These are phyloP conservation scores for Cercospora brassicicola DNA, from an alignment of 2,329 filamentous ascomycete species.

Conservation along the genomic window DNA sequence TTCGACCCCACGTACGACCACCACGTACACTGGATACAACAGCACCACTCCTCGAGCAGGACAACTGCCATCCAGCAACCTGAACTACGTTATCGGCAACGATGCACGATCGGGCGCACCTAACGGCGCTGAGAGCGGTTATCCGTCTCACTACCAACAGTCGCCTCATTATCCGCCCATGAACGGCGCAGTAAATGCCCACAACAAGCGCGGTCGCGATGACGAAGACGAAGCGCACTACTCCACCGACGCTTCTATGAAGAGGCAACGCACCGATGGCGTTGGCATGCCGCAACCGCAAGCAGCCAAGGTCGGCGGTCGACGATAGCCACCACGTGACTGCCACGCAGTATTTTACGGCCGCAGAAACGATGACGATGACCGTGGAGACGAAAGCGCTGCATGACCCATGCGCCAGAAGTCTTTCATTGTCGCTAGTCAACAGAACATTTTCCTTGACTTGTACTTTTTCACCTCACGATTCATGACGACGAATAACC, in stretches of 20 bases:
- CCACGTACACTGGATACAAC: slow-evolving; percentile 70
- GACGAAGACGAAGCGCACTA: slow-evolving; percentile 64
- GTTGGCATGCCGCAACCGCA: slow-evolving; percentile 34
- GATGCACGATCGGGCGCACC: slow-evolving; percentile 58
- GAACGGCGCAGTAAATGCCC: slow-evolving; percentile 59
- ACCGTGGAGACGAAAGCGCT: slow-evolving; percentile 22
- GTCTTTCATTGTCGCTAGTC: slow-evolving; percentile 21
- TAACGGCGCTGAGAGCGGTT: slow-evolving; percentile 57
- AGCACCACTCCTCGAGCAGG: slow-evolving; percentile 72
- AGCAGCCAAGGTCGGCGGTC: slow-evolving; percentile 36
- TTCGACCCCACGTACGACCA: slow-evolving; percentile 79
- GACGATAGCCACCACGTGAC: slow-evolving; percentile 28
- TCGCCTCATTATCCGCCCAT: slow-evolving; percentile 55
- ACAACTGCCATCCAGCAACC: slow-evolving; percentile 68
- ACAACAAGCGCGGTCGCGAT: slow-evolving; percentile 63
- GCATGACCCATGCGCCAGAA: slow-evolving; percentile 18
- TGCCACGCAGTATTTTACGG: slow-evolving; percentile 17
- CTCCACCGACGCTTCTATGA: slow-evolving; percentile 62
- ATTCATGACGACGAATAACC: slow-evolving; percentile 38
- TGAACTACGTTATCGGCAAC: slow-evolving; percentile 88
- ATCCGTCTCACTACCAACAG: slow-evolving; percentile 65
- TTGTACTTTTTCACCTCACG: slow-evolving; percentile 30
- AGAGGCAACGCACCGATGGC: slow-evolving; percentile 71
- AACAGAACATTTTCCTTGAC: slow-evolving; percentile 16
- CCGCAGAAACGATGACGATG: slow-evolving; percentile 15